Conservation (phyloP, 257 asterid genomes). For the Solanum chmielewskii region DNA sequence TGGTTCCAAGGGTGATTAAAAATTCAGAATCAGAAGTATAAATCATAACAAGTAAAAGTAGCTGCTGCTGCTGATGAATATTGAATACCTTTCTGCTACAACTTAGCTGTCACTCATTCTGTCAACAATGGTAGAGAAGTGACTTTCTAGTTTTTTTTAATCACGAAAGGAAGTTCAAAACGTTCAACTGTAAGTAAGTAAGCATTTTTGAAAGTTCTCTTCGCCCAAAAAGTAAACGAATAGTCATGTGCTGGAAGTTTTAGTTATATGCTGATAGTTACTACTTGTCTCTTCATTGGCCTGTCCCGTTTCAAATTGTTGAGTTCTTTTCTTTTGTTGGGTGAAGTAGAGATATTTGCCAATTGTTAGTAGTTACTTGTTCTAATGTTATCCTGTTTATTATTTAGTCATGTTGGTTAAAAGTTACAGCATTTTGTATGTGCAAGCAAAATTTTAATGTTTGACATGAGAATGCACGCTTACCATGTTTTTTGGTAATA, state of each 20-base stretch:
- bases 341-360: background rate
- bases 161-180: background rate
- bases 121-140: background rate
- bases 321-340: background rate
- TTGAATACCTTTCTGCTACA: background rate
- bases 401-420: background rate
- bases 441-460: background rate
- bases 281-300: background rate
- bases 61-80: background rate
- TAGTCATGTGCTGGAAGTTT: background rate
- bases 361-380: background rate
- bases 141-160: background rate
- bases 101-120: background rate
- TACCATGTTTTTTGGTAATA: background rate
- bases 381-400: background rate
- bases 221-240: background rate
- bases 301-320: background rate
- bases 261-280: background rate
- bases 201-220: background rate
- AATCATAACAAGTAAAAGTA: background rate
- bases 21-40: background rate
- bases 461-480: background rate
- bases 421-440: background rate
- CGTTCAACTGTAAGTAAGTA: background rate
- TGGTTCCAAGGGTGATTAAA: background rate